A percentile compares a stretch with the other conserved stretches of the same genome.
Evolutionary conservation across 345 rosid species (phyloP).

Genomic region (Eucalyptus marginata): DNA sequence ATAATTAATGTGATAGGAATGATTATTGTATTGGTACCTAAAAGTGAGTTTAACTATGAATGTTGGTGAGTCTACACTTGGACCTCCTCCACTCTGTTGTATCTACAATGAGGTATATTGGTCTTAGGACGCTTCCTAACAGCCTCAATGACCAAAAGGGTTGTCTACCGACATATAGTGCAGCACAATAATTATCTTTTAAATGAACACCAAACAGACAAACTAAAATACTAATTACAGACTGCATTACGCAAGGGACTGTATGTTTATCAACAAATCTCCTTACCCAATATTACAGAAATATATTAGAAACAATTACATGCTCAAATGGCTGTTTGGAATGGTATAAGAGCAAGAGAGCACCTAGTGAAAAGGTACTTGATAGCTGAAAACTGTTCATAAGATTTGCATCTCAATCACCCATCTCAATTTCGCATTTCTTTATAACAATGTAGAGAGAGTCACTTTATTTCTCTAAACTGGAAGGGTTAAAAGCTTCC

Average conservation of each 20-base stretch:
- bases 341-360: neutral
- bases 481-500: neutral
- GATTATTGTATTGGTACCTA: no score
- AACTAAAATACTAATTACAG: neutral
- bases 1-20: neutral
- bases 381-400: neutral
- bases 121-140: neutral
- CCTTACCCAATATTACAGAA: neutral
- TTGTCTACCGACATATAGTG: neutral
- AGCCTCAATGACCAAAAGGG: neutral
- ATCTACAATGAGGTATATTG: neutral
- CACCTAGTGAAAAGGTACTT: neutral
- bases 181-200: no score
- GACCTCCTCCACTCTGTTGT: neutral
- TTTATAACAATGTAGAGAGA: neutral
- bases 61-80: neutral
- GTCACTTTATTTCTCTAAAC: neutral
- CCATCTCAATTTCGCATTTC: neutral
- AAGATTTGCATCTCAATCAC: neutral
- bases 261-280: neutral
- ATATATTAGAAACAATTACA: neutral
- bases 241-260: neutral
- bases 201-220: neutral
- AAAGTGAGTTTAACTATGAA: neutral
- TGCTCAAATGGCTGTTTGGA: neutral